Conservation (phyloP, 352 stramenopile genomes). For the Globisporangium heterothallicum region DNA sequence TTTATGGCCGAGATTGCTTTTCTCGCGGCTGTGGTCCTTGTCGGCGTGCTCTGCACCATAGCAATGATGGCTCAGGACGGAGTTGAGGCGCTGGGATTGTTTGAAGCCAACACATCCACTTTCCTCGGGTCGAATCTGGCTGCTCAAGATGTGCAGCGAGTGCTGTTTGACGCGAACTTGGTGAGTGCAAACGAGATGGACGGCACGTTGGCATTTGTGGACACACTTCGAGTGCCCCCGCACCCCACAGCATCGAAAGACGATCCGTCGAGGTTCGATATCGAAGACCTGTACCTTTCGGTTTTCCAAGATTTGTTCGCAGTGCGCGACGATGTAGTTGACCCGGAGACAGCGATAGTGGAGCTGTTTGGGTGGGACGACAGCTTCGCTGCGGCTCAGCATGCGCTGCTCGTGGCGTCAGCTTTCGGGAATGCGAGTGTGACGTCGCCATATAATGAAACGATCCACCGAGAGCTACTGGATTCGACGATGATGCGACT, state of each 20-base stretch:
- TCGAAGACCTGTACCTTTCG: slow-evolving; percentile 31
- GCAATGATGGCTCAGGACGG: slow-evolving; percentile 45
- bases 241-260: slow-evolving; percentile 43
- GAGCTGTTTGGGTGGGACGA: slow-evolving; percentile 56
- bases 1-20: slow-evolving; percentile 40
- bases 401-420: slow-evolving; percentile 19
- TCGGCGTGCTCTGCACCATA: slow-evolving; percentile 43
- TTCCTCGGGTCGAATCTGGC: slow-evolving; percentile 21
- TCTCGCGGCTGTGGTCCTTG: slow-evolving; percentile 35
- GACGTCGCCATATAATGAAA: slow-evolving; percentile 45
- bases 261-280: slow-evolving; percentile 31
- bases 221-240: slow-evolving; percentile 55
- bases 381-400: slow-evolving; percentile 25
- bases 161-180: slow-evolving; percentile 49
- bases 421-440: slow-evolving; percentile 37
- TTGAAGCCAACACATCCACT: slow-evolving; percentile 26
- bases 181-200: slow-evolving; percentile 25
- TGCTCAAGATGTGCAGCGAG: slow-evolving; percentile 18
- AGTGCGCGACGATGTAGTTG: slow-evolving; percentile 18
- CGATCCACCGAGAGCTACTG: slow-evolving; percentile 34
- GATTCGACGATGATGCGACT: slow-evolving; percentile 36
- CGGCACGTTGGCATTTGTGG: slow-evolving; percentile 42
- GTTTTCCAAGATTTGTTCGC: slow-evolving; percentile 39
- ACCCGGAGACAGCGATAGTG: slow-evolving; percentile 19
- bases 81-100: slow-evolving; percentile 29